phyloP scores from a whole-genome alignment of 1,139 yeast species.

The Candida sp. region DNA sequence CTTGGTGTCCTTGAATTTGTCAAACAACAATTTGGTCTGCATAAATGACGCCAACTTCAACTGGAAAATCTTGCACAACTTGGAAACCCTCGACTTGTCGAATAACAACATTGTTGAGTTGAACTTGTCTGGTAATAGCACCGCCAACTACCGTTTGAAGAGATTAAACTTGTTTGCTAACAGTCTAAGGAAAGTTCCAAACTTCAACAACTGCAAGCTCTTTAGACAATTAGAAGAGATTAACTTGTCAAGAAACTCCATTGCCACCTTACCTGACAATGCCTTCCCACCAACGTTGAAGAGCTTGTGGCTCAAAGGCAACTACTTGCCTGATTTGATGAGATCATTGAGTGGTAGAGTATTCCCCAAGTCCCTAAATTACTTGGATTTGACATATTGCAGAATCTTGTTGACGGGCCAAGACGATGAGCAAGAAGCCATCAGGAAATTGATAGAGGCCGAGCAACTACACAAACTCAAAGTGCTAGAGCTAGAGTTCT shows the following conservation, averaged over 20 bases:
- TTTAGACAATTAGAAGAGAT: constrained; percentile 19
- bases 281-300: constrained; percentile 18
- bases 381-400: constrained; percentile 22
- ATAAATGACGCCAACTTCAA: constrained; percentile 15
- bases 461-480: constrained; percentile 7
- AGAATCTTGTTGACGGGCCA: constrained; percentile 3
- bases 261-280: constrained; percentile 16
- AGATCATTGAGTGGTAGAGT: constrained; percentile 11
- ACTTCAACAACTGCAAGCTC: constrained; percentile 3
- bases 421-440: constrained; percentile 1
- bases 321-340: constrained; percentile 17
- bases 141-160: constrained; percentile 4
- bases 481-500: constrained; percentile 8
- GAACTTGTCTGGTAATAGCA: constrained; percentile 4
- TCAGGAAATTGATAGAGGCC: constrained; percentile 3
- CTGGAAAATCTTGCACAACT: constrained; percentile 14
- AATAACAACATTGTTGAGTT: constrained; percentile 23
- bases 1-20: constrained; percentile 23
- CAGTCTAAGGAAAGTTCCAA: constrained; percentile 15
- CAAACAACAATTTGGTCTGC: constrained; percentile 25
- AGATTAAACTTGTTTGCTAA: constrained; percentile 25
- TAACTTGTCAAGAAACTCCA: constrained; percentile 27
- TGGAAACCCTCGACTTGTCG: constrained; percentile 23
- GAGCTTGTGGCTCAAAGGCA: constrained; percentile 23
- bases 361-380: constrained; percentile 17